Percentiles rank a stretch among this genome's conserved stretches.
Evolutionary conservation across 1,284 basidiomycete species (phyloP).

Genomic region (Marasmius sp.): DNA sequence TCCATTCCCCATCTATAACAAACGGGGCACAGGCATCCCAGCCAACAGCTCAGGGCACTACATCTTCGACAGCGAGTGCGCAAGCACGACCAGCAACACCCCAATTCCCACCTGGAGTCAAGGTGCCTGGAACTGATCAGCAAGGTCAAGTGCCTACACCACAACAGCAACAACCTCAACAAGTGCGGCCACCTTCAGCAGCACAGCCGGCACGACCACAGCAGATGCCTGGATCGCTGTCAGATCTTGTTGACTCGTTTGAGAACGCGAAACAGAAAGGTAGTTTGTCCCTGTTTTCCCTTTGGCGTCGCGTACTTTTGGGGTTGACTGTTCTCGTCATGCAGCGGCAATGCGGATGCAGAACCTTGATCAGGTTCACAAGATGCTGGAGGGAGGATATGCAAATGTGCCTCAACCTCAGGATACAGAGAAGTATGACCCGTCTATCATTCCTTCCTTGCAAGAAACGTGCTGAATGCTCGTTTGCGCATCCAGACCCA

Average conservation of each 20-base stretch:
- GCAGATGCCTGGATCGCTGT: conserved; percentile 73
- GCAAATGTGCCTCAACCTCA: conserved; percentile 87
- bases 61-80: not conserved
- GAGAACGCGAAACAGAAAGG: conserved; percentile 96
- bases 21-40: not conserved
- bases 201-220: conserved; percentile 29
- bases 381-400: conserved; percentile 90
- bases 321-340: not conserved
- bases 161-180: not conserved
- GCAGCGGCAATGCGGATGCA: conserved; percentile 81
- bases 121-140: conserved; percentile 43
- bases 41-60: not conserved
- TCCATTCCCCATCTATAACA: not conserved
- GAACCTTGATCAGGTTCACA: conserved; percentile 84
- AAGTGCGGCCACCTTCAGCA: conserved; percentile 10
- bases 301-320: conserved; percentile 3
- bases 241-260: conserved; percentile 93
- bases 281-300: conserved; percentile 34
- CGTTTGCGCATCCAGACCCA: conserved; percentile 58
- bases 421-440: conserved; percentile 88
- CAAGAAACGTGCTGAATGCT: conserved; percentile 12
- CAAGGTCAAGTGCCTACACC: not conserved
- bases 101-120: conserved; percentile 72
- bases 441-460: conserved; percentile 1
- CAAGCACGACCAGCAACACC: conserved; percentile 34